phyloP scores from a whole-genome alignment of 176 grass and related monocot species.

The Oryza punctata region DNA sequence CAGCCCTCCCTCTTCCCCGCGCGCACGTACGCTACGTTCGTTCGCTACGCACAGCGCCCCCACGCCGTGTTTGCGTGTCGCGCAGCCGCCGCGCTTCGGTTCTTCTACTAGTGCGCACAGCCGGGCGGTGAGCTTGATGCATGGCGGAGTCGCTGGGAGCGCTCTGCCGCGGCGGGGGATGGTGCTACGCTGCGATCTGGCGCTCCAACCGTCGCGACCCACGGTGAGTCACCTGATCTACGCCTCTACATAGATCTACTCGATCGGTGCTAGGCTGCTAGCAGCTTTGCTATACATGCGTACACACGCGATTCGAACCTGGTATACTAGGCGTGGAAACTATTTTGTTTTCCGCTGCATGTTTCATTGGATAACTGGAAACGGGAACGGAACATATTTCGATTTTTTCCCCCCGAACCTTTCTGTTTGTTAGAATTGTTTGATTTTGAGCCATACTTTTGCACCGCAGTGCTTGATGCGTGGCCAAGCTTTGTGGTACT shows the following conservation, averaged over 20 bases:
- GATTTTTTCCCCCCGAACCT: too few species aligned
- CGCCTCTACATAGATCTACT: not conserved
- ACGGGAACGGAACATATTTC: not conserved
- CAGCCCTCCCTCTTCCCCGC: not conserved
- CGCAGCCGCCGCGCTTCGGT: not conserved
- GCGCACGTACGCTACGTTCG: not conserved
- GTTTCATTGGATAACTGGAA: not conserved
- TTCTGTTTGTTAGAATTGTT: too few species aligned
- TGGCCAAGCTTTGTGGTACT: not conserved
- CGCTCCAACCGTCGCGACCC: constrained; percentile 70
- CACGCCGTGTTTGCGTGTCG: too few species aligned
- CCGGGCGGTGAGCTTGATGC: not conserved
- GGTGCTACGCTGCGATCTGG: constrained; percentile 91
- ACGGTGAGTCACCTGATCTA: constrained; percentile 33
- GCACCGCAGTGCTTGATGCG: not conserved
- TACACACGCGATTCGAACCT: not conserved
- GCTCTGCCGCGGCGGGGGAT: constrained; percentile 75
- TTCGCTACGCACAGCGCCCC: not conserved
- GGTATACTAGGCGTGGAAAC: not conserved
- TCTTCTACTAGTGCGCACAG: not conserved
- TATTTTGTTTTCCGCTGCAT: not conserved
- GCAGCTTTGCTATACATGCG: not conserved
- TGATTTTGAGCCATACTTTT: not conserved
- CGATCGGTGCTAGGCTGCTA: too few species aligned
- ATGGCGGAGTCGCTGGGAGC: constrained; percentile 61